Evolutionary conservation across 108 stramenopile genomes (phyloP).

Genomic region (Fragilariopsis cylindrus): DNA sequence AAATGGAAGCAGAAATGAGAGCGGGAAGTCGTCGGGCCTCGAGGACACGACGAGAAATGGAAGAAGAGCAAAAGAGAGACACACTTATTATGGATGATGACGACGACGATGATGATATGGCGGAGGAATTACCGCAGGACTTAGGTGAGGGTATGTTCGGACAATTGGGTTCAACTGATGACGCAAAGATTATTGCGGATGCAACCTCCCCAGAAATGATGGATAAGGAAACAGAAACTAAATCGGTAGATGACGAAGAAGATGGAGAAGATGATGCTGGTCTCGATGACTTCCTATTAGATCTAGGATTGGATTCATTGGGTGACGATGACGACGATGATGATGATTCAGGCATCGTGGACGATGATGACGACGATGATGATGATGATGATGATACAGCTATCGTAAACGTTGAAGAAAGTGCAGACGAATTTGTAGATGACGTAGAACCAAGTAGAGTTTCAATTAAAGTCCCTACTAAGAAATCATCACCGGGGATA

Average conservation of each 20-base stretch:
- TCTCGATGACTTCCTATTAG: conserved; percentile 73
- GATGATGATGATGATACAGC: not conserved
- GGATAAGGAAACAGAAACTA: conserved; percentile 43
- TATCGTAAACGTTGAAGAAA: not conserved
- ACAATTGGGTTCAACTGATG: conserved; percentile 54
- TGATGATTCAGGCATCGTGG: not conserved
- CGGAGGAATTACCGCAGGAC: conserved; percentile 37
- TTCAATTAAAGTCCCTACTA: not conserved
- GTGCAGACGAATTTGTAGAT: conserved; percentile 10
- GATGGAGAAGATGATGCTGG: conserved; percentile 53
- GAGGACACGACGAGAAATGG: conserved; percentile 67
- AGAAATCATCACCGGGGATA: conserved; percentile 11
- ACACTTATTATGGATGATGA: conserved; percentile 73
- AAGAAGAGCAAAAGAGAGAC: conserved; percentile 53
- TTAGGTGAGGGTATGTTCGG: conserved; percentile 71
- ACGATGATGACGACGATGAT: conserved; percentile 18
- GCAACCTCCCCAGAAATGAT: conserved; percentile 31
- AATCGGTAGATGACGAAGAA: conserved; percentile 38
- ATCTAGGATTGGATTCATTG: conserved; percentile 69
- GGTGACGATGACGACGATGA: conserved; percentile 50
- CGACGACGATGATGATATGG: conserved; percentile 60
- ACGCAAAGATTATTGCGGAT: conserved; percentile 50
- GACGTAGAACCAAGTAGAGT: not conserved
- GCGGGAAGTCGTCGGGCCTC: conserved; percentile 71
- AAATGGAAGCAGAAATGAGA: conserved; percentile 83